Base-by-base conservation (phyloP, 2,329 filamentous ascomycete species). In the Macroventuria anomochaeta region DNA sequence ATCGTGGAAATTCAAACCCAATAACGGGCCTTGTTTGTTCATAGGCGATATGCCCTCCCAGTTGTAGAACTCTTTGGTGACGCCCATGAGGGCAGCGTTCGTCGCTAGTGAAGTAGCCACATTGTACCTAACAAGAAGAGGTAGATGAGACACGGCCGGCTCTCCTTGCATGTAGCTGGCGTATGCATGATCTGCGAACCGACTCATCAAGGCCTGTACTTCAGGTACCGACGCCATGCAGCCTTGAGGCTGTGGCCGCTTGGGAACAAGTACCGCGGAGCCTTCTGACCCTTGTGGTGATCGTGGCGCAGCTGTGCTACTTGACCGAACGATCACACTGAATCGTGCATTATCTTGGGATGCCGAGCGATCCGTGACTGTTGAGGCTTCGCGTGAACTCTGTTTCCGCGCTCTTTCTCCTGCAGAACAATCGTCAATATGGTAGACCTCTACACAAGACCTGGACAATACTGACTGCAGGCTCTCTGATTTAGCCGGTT, bases 401-500 rank as follows among this genome's bases (percentile, higher is more conserved):
- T 26, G 12, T 13, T 21, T 39, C 12, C 18, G 36, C 17, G 37
- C 36, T 47, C 53, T 33, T 34, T 38, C 28, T 12, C 48, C 31
- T 42, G 15, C 2, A 37, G 28, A 6, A 34, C n/a, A 38, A 12
- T 12, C 23, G 5, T 37, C 26, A 46, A 12, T 3, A 15, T 15
- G 6, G 2, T 12, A 23, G 4, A 3, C 8, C 3, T 12, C 3
- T 6, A 7, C 20, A 32, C 7, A 10, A 33, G 11, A 8, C 29
- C 28, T 10, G 12, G 13, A 2, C 6, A 6, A 20, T 18, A 60
- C 53, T 46, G 15, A 57, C 55, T 57, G 21, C 53, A 51, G 18
- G 55, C 48, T 46, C 62, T 48, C 17, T 65, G 58, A 33, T 64
- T 65, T 18, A 64, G 29, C 12, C 63, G 50, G 37, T 65, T 65